Percentiles rank a stretch among this genome's conserved stretches.
Conservation (phyloP, 305 asterid species). For the Fraxinus platypoda region DNA sequence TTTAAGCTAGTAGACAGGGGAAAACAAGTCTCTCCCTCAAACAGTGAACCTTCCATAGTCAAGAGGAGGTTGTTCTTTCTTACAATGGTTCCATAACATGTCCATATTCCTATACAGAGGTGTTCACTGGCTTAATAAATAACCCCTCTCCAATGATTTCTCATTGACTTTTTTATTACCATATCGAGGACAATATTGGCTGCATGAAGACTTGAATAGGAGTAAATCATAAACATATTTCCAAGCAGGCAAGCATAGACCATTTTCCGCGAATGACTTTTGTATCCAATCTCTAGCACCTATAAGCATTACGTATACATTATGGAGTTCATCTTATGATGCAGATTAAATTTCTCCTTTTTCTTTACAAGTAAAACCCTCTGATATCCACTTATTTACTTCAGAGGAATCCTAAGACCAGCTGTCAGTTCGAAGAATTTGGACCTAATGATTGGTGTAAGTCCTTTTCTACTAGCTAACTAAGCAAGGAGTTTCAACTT, state of each 20-base stretch:
- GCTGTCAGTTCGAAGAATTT: conserved; percentile 67
- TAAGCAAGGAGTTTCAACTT: conserved; percentile 7
- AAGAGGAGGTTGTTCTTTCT: conserved; percentile 64
- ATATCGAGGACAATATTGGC: neutral
- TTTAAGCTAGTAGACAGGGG: conserved; percentile 32
- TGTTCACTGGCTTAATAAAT: neutral
- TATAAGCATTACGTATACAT: neutral
- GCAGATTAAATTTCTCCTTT: conserved; percentile 4
- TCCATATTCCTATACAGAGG: neutral
- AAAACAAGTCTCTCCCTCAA: conserved; percentile 23
- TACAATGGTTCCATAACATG: neutral
- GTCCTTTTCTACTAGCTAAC: conserved; percentile 30
- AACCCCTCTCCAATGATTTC: neutral
- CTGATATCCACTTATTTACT: conserved; percentile 25
- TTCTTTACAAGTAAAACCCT: neutral
- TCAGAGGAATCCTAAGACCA: conserved; percentile 90
- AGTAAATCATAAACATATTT: neutral
- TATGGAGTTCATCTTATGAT: neutral
- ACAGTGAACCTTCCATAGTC: conserved; percentile 42
- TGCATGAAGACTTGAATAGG: neutral
- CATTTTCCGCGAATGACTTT: neutral
- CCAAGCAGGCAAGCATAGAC: neutral
- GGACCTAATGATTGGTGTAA: conserved; percentile 65
- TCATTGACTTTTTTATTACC: neutral
- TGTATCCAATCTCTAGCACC: neutral